Conservation (phyloP, 2,329 filamentous ascomycete species). For the Rhynchosporium graminicola region DNA sequence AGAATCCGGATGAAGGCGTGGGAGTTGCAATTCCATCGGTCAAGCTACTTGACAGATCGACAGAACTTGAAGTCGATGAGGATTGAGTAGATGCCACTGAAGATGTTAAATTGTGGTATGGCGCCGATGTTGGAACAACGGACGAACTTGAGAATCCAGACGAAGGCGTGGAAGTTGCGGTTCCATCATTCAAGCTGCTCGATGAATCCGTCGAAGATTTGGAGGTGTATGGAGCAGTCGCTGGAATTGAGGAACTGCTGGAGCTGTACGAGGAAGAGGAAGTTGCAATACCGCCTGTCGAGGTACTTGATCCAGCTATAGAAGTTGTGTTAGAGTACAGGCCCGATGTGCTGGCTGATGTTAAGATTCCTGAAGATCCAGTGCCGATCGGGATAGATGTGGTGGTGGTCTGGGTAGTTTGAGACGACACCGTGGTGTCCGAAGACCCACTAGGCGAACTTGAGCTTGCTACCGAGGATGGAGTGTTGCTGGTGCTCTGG, state of each 20-base stretch:
- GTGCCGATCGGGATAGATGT: neutral
- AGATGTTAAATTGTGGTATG: conserved; percentile 4
- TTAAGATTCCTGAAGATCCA: conserved; percentile 8
- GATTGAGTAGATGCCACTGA: neutral
- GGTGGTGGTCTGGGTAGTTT: neutral
- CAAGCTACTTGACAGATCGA: neutral
- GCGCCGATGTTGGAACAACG: conserved; percentile 2
- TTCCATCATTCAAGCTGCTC: neutral
- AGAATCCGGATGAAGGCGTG: neutral
- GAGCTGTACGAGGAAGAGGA: neutral
- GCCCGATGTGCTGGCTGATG: neutral
- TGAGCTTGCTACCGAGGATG: neutral
- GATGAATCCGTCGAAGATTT: neutral
- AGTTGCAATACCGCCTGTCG: neutral
- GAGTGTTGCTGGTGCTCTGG: conserved; percentile 1
- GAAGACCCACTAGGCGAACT: conserved; percentile 3
- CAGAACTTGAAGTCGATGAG: neutral
- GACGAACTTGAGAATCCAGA: neutral
- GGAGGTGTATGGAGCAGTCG: conserved; percentile 1
- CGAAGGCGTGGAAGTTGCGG: conserved; percentile 1
- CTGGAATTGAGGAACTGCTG: neutral
- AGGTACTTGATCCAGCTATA: neutral
- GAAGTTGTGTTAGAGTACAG: conserved; percentile 3
- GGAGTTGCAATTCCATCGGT: conserved; percentile 1
- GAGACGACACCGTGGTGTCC: conserved; percentile 8